Base-by-base conservation (phyloP, 192 early-diverging fungal species). In the Backusella mclennaniae region DNA sequence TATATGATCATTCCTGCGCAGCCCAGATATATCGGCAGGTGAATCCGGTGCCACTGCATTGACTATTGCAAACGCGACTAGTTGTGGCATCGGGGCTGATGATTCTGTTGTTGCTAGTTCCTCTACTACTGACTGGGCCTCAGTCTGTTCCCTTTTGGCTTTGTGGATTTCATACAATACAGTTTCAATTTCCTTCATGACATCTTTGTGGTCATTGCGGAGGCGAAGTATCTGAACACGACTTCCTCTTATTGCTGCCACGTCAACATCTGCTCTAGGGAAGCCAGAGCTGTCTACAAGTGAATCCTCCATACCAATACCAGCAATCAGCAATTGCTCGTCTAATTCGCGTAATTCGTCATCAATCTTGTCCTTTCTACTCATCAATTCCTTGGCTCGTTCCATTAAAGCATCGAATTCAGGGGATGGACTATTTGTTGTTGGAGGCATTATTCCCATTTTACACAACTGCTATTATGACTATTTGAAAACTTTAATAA, bases 11-110 rank as follows among this genome's bases (percentile, higher is more conserved):
- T 74, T 74, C 70, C 83, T 78, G 7, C 80, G 67, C 12, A 89
- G 69, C 12, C 88, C 88, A 5, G 88, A 87, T 70, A 82, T 78
- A 35, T 74, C 35, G 6, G 88, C 86, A 35, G 88, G 85, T 7
- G 88, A 89, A 69, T 87, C 88, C 8, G 88, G 88, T 63, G 88
- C 85, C n/a, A 89, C 83, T 3, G 83, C 84, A 72, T 88, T 88
- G 8, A 89, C 84, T 19, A 82, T 78, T 17, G 88, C 88, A 78
- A 89, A 89, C 0, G 88, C 84, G 17, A 33, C 66, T 12, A 44
- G 5, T 67, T 23, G 76, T 19, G n/a, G 53, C 9, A 35, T 41
- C 69, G 23, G 15, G 66, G 36, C 23, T 39, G 46, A 52, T 73
- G 73, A 4, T 67, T 44, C 33, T 26, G 56, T 46, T 63, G 31